phyloP scores from a whole-genome alignment of 495 filamentous ascomycete genomes.

The Haplographium delicatum region DNA sequence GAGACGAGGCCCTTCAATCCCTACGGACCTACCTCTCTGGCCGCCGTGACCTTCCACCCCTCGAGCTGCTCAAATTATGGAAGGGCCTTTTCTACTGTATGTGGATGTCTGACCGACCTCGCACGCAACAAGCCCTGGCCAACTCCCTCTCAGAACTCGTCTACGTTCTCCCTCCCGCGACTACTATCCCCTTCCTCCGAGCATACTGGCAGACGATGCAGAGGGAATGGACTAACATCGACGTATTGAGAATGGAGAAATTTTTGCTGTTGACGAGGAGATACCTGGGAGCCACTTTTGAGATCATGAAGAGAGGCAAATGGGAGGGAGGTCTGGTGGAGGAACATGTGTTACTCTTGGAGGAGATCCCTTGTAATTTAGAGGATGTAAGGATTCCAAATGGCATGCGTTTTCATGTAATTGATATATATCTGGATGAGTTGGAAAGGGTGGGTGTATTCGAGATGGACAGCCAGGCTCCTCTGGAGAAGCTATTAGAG shows the following conservation, averaged over 20 bases:
- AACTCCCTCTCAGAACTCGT: conserved; percentile 70
- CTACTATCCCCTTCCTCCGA: conserved; percentile 59
- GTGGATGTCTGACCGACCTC: conserved; percentile 88
- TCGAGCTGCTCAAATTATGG: conserved; percentile 90
- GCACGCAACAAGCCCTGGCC: conserved; percentile 80
- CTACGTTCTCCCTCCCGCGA: conserved; percentile 53
- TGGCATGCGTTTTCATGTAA: conserved; percentile 78
- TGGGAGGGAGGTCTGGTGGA: conserved; percentile 30
- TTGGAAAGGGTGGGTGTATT: conserved; percentile 61
- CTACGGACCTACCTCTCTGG: conserved; percentile 73
- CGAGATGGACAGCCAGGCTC: conserved; percentile 31
- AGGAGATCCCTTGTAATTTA: conserved; percentile 35
- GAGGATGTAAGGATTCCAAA: conserved; percentile 57
- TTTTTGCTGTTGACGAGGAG: conserved; percentile 80
- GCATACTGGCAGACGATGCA: conserved; percentile 91
- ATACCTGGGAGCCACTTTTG: conserved; percentile 65
- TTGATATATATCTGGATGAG: conserved; percentile 91
- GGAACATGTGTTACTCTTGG: conserved; percentile 29
- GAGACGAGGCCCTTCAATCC: conserved; percentile 73
- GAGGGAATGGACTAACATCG: conserved; percentile 75
- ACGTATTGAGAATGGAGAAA: conserved; percentile 86
- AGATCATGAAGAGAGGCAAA: conserved; percentile 38
- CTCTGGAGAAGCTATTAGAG: conserved; percentile 49
- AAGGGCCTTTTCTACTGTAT: conserved; percentile 96
- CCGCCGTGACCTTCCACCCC: conserved; percentile 56